Evolutionary conservation across 2,329 filamentous ascomycete species (phyloP), one percentile per base, ranked within the genome.

Genomic region (Colletotrichum sp.): DNA sequence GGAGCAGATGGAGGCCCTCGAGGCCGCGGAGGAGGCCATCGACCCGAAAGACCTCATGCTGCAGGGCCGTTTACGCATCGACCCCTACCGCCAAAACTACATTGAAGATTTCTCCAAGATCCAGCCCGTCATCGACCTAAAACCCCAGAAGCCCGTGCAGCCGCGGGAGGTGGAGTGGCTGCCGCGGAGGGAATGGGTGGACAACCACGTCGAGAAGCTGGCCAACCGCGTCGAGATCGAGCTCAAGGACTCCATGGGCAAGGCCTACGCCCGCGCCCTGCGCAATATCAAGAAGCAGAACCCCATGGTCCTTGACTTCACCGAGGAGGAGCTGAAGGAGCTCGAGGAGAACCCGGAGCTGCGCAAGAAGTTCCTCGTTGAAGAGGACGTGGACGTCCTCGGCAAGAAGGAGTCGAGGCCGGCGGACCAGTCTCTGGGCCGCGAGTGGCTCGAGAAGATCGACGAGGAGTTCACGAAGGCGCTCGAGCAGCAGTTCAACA

Each of bases 51-150:
- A 98, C 84, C 83, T 98, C 82, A 89, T 93, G 56, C 88, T 91
- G 39, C 94, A 97, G 85, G 94, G 93, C 78, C 89, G 91, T 58
- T 84, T 94, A 79, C 93, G 95, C 76, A 89, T 87, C 70, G 96
- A 98, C 82, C 90, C 92, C 10, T 94, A 95, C 88, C 88, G 89
- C 69, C 87, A 96, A 66, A 88, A 91, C 76, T 97, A 98, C 84
- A 86, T 96, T 71, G 96, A 98, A 83, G 95, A 98, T 84, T 94
- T 98, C 81, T 91, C 94, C 75, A 90, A 90, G 73, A 90, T 96
- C 77, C 91, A 95, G 81, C 95, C 95, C 69, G 89, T 95, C 66
- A 90, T 97, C 76, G 96, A 98, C 86, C 91, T 93, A 82, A 91
- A 87, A 83, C 90, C 86, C 79, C 88, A 85, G 74, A 82, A 85